These are phyloP conservation scores for Daldinia eschscholtzii DNA, from an alignment of 2,329 filamentous ascomycete genomes.

Conservation along the genomic window DNA sequence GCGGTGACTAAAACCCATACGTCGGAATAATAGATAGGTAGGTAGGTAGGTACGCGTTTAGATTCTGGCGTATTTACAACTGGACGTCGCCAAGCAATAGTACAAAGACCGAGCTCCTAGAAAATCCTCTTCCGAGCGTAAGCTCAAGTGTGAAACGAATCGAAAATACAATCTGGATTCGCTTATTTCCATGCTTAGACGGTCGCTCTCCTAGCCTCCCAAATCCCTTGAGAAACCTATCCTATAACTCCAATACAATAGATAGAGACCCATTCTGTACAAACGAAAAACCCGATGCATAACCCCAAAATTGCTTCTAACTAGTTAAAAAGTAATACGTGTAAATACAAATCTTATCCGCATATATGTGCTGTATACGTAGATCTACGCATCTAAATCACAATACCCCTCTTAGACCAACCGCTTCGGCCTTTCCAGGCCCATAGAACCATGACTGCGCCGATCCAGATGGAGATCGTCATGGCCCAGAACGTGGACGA, in stretches of 20 bases:
- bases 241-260: conserved; percentile 8
- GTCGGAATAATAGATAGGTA: background rate
- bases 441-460: conserved; percentile 77
- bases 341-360: conserved; percentile 12
- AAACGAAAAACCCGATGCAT: conserved; percentile 4
- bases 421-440: conserved; percentile 85
- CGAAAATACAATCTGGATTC: conserved; percentile 1
- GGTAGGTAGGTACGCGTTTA: background rate
- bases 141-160: background rate
- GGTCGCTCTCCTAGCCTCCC: background rate
- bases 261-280: conserved; percentile 6
- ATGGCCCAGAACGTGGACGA: conserved; percentile 87
- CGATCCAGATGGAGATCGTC: conserved; percentile 82
- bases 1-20: background rate
- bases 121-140: background rate
- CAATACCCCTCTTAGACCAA: conserved; percentile 82
- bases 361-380: conserved; percentile 3
- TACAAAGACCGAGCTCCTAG: background rate
- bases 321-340: conserved; percentile 17
- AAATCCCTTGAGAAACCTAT: background rate
- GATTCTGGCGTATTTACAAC: background rate
- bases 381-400: conserved; percentile 58
- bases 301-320: conserved; percentile 18
- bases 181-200: background rate
- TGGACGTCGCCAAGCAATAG: background rate